Base-by-base conservation (phyloP, 2,329 filamentous ascomycete species). In the Botryotinia narcissicola region DNA sequence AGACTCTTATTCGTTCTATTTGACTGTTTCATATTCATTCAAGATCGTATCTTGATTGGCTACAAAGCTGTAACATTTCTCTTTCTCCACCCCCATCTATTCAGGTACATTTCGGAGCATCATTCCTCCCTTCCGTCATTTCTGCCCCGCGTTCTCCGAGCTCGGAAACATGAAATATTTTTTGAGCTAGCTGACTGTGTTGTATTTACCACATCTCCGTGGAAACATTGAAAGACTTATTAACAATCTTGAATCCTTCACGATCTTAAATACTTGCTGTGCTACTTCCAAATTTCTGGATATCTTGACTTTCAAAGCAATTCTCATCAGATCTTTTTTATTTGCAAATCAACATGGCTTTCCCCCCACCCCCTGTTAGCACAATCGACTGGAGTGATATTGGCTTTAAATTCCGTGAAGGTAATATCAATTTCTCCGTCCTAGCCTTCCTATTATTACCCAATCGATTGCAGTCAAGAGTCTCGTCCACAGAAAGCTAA, bases 321-420 rank as follows among this genome's bases (percentile, higher is more conserved):
- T 32, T 54, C 66, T 10, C n/a, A 57, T 29, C n/a, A 29, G 4
- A 40, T 22, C 22, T 32, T 16, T 9, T 10, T 60, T 10, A 51
- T 48, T 70, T 68, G 78, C 71, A 46, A 66, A 37, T 70, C 73
- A 78, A 71, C 40, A 84, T 84, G 82, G 67, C 84, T 57, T 95
- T 95, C 81, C 94, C 94, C 77, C 93, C 94, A 44, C 89, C 92
- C 18, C 91, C 93, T 5, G 90, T 93, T 78, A 90, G 89, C 80
- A 92, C 92, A 76, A 95, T 97, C 85, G 88, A 98, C 87, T 98
- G 95, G 95, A 89, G 88, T 82, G 92, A 97, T 80, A 90, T 98
- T 77, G 95, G 95, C 81, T 98, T 98, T 88, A 91, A 91, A 81
- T 91, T 98, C 78, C 92, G 94, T 78, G 94, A 98, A 87, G 93